Evolutionary conservation across 2,329 filamentous ascomycete genomes (phyloP).

Genomic region (Claviceps sp.): DNA sequence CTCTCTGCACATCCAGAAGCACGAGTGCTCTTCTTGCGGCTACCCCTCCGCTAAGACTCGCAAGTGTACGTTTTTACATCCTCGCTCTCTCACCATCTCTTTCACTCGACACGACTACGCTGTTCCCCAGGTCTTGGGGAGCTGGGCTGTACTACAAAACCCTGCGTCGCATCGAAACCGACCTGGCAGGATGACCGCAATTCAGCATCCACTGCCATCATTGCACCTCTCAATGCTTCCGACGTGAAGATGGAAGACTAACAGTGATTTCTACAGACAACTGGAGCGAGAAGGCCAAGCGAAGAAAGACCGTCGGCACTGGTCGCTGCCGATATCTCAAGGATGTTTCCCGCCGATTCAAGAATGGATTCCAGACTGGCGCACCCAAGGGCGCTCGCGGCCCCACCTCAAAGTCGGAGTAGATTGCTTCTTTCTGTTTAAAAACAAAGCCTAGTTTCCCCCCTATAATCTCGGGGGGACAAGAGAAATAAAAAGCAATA

Average conservation of each 20-base stretch:
- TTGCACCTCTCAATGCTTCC: neutral
- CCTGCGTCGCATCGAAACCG: neutral
- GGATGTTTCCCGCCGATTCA: conserved; percentile 82
- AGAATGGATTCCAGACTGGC: conserved; percentile 92
- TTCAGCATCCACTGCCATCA: neutral
- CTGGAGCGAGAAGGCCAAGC: conserved; percentile 99
- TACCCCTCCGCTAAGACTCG: conserved; percentile 95
- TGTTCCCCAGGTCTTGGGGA: neutral
- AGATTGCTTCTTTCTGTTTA: neutral
- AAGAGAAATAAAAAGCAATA: conserved; percentile 2
- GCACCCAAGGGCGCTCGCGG: conserved; percentile 65
- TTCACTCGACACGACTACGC: neutral
- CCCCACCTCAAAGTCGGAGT: conserved; percentile 11
- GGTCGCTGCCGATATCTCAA: conserved; percentile 95
- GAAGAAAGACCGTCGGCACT: conserved; percentile 97
- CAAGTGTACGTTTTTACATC: conserved; percentile 67
- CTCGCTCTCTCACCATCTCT: neutral
- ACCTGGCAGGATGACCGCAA: too few relatives aligned
- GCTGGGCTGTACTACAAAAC: neutral
- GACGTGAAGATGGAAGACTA: neutral
- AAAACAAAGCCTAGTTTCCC: conserved; percentile 4
- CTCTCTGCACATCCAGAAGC: conserved; percentile 99
- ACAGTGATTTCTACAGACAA: conserved; percentile 52
- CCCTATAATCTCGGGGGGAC: neutral
- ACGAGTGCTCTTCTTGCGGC: conserved; percentile 89